phyloP scores from a whole-genome alignment of 257 asterid species.

The Apocynum venetum region DNA sequence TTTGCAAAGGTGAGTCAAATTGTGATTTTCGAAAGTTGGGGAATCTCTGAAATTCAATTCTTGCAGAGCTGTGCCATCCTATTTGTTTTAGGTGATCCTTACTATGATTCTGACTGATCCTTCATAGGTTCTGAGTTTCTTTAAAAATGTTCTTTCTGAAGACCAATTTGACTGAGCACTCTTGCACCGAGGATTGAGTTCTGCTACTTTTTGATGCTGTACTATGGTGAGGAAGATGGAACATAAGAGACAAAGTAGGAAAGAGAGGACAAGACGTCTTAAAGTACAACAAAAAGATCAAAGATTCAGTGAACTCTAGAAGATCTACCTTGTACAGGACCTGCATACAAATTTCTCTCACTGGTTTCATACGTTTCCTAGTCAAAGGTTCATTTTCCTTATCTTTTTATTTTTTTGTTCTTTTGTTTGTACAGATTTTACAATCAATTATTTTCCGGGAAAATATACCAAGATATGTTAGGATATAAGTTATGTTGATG shows the following conservation, averaged over 20 bases:
- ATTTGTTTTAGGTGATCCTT: background rate
- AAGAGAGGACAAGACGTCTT: background rate
- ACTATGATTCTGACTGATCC: background rate
- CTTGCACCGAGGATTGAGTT: background rate
- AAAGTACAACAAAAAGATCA: background rate
- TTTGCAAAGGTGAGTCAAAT: background rate
- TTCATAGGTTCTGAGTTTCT: background rate
- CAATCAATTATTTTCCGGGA: background rate
- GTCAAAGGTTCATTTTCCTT: constrained; percentile 2
- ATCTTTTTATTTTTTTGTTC: background rate
- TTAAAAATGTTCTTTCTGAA: background rate
- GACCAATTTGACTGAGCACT: background rate
- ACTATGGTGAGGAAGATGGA: background rate
- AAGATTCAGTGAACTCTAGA: background rate
- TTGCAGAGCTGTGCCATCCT: background rate
- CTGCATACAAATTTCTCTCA: background rate
- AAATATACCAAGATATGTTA: background rate
- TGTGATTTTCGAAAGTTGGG: background rate
- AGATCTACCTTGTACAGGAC: background rate
- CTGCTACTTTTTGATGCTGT: background rate
- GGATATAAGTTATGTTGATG: background rate
- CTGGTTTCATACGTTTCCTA: background rate
- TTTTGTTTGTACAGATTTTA: background rate
- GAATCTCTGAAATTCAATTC: background rate
- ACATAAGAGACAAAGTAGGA: background rate